Evolutionary conservation across 305 asterid genomes (phyloP).

Genomic region (Lippia alba): DNA sequence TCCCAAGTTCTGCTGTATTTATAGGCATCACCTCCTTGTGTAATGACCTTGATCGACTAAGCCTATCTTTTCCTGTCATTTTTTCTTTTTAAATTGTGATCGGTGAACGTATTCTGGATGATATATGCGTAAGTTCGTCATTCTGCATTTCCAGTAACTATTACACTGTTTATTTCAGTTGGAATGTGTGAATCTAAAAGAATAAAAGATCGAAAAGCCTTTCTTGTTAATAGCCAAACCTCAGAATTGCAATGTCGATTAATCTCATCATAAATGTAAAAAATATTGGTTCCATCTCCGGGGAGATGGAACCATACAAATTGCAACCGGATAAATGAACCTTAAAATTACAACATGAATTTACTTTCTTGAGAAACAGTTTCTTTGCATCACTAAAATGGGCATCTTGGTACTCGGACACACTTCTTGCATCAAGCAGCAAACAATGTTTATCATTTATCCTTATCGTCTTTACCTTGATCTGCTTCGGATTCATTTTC

Average conservation of each 20-base stretch:
- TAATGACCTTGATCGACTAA: not conserved
- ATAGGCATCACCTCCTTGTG: slow-evolving; percentile 1
- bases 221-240: no score
- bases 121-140: no score
- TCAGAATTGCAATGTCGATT: not conserved
- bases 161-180: no score
- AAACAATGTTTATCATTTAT: not conserved
- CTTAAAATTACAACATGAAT: slow-evolving; percentile 1
- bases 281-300: slow-evolving; percentile 16
- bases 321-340: not conserved
- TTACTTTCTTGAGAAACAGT: not conserved
- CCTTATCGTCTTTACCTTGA: slow-evolving; percentile 38
- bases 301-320: slow-evolving; percentile 21
- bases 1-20: slow-evolving; percentile 5
- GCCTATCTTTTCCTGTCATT: not conserved
- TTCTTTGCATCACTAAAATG: not conserved
- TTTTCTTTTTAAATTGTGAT: not conserved
- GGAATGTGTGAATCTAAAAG: no score
- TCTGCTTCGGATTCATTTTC: slow-evolving; percentile 48
- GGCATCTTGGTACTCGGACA: not conserved
- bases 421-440: slow-evolving; percentile 6
- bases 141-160: no score
- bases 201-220: no score
- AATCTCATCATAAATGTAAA: slow-evolving; percentile 5
- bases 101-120: not conserved